Evolutionary conservation across 2,329 filamentous ascomycete species (phyloP).

Genomic region (Penicillium brasilianum): DNA sequence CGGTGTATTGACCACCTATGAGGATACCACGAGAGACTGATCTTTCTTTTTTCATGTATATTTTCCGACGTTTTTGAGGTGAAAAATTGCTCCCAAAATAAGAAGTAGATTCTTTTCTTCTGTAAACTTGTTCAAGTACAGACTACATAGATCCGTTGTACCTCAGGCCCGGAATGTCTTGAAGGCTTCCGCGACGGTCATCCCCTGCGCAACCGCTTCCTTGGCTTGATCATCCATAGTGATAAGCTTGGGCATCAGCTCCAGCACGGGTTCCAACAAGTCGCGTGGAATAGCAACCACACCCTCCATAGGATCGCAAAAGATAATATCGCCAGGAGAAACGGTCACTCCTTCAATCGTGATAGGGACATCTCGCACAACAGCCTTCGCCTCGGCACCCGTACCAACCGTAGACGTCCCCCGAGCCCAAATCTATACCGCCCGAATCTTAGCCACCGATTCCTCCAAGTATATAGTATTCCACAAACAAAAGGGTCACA

Average conservation of each 20-base stretch:
- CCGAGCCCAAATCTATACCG: slow-evolving; percentile 49
- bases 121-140: background rate
- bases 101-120: background rate
- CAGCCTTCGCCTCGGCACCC: slow-evolving; percentile 51
- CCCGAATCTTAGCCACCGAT: slow-evolving; percentile 13
- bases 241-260: slow-evolving; percentile 60
- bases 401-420: slow-evolving; percentile 53
- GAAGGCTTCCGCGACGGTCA: slow-evolving; percentile 70
- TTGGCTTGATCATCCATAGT: slow-evolving; percentile 66
- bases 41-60: slow-evolving; percentile 21
- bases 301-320: slow-evolving; percentile 72
- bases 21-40: slow-evolving; percentile 29
- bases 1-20: slow-evolving; percentile 29
- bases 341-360: slow-evolving; percentile 49
- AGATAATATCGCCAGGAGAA: slow-evolving; percentile 67
- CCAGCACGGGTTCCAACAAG: slow-evolving; percentile 64
- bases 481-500: background rate
- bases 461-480: background rate
- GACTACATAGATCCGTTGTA: background rate
- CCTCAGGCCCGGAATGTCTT: slow-evolving; percentile 54
- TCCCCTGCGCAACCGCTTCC: slow-evolving; percentile 66
- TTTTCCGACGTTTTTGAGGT: slow-evolving; percentile 9
- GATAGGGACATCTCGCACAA: slow-evolving; percentile 47
- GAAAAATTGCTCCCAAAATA: background rate
- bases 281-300: slow-evolving; percentile 69